phyloP scores from a whole-genome alignment of 2,329 filamentous ascomycete genomes.

The Metarhizium rileyi region DNA sequence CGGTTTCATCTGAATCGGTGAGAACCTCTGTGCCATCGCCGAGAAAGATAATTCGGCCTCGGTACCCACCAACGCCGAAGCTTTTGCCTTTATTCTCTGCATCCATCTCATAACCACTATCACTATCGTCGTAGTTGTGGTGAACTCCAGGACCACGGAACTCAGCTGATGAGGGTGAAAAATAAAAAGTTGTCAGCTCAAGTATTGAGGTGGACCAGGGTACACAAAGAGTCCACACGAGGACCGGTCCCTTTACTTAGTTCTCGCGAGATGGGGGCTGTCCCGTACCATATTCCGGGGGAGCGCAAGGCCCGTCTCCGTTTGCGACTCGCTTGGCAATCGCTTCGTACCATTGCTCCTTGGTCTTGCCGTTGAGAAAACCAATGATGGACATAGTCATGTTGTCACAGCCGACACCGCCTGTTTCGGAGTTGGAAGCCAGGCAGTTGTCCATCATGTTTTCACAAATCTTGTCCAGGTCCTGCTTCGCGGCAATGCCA shows the following conservation, averaged over 20 bases:
- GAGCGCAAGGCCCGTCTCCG: constrained; percentile 95
- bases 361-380: constrained; percentile 80
- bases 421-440: constrained; percentile 94
- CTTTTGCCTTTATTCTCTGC: constrained; percentile 53
- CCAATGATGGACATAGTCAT: constrained; percentile 96
- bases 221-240: constrained; percentile 10
- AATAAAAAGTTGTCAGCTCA: constrained; percentile 16
- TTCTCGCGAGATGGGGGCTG: constrained; percentile 18
- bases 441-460: constrained; percentile 99
- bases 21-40: constrained; percentile 91
- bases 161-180: constrained; percentile 48
- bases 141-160: constrained; percentile 76
- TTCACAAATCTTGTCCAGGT: constrained; percentile 89
- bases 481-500: constrained; percentile 93
- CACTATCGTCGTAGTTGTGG: constrained; percentile 74
- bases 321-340: constrained; percentile 89
- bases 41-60: constrained; percentile 85
- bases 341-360: constrained; percentile 98
- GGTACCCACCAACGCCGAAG: constrained; percentile 60
- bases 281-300: constrained; percentile 96
- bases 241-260: constrained; percentile 4
- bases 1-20: constrained; percentile 78
- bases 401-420: constrained; percentile 96
- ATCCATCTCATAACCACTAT: constrained; percentile 67
- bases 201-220: neutral